Conservation (phyloP, 345 rosid species). For the Sisymbrium irio region DNA sequence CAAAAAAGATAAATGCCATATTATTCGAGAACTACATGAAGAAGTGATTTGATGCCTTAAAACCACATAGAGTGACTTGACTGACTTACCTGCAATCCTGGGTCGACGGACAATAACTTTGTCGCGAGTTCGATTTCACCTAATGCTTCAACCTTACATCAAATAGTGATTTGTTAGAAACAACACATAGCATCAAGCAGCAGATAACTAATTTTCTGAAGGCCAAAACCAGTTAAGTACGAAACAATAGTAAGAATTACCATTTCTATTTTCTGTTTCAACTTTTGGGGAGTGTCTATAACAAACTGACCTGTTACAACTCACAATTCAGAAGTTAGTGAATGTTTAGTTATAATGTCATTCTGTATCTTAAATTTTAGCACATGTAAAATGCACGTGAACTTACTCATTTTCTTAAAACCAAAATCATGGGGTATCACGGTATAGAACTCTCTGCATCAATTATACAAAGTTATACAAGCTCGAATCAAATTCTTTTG, state of each 20-base stretch:
- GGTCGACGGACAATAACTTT: conserved; percentile 58
- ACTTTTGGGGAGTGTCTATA: conserved; percentile 80
- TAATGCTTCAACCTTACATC: conserved; percentile 77
- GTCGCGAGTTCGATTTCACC: conserved; percentile 88
- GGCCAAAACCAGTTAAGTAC: conserved; percentile 14
- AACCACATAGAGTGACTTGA: conserved; percentile 3
- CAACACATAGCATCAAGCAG: not conserved
- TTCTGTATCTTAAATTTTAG: not conserved
- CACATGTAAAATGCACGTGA: conserved; percentile 11
- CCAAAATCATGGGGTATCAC: conserved; percentile 93
- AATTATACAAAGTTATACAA: conserved; percentile 18
- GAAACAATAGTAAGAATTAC: conserved; percentile 39
- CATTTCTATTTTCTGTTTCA: conserved; percentile 83
- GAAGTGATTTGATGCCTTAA: not conserved
- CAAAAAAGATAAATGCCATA: not conserved
- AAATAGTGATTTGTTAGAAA: conserved; percentile 18
- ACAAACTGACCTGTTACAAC: conserved; percentile 74
- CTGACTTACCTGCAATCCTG: conserved; percentile 47
- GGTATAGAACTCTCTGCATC: conserved; percentile 82
- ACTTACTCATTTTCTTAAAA: conserved; percentile 80
- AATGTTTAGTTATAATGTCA: not conserved
- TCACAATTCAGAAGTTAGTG: conserved; percentile 21
- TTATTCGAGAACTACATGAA: not conserved
- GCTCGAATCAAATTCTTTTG: not conserved
- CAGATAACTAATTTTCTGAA: not conserved